Evolutionary conservation across 441 rosid genomes (phyloP).

Genomic region (Gossypium laxum): DNA sequence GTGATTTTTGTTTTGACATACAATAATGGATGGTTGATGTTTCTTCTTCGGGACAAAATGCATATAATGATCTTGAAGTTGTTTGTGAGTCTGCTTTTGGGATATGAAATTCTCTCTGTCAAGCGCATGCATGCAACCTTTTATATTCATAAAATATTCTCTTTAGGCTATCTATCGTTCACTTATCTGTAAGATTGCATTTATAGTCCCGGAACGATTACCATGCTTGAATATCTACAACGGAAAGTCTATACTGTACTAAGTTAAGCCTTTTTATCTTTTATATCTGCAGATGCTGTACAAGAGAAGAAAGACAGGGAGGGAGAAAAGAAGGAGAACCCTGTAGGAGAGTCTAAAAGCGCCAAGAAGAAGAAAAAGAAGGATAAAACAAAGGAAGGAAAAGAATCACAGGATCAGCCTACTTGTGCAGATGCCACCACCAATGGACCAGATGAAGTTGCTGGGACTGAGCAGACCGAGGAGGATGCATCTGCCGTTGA

Average conservation of each 20-base stretch:
- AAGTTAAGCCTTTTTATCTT: neutral
- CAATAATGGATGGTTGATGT: neutral
- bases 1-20: neutral
- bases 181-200: neutral
- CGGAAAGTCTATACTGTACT: neutral
- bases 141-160: neutral
- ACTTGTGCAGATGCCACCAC: conserved; percentile 2
- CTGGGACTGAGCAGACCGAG: conserved; percentile 25
- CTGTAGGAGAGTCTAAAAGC: conserved; percentile 35
- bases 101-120: neutral
- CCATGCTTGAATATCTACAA: neutral
- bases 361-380: conserved; percentile 52
- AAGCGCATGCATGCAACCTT: neutral
- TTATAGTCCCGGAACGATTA: neutral
- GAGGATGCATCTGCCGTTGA: conserved; percentile 31
- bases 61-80: neutral
- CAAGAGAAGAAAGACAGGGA: conserved; percentile 32
- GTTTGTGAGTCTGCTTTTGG: neutral
- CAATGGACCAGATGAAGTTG: conserved; percentile 26
- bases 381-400: conserved; percentile 37
- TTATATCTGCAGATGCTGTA: conserved; percentile 22
- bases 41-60: neutral
- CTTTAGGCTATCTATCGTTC: neutral
- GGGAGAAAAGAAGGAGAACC: conserved; percentile 33
- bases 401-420: conserved; percentile 31